These are phyloP conservation scores for Penicillium capsulatum DNA, from an alignment of 2,329 filamentous ascomycete genomes.

Conservation along the genomic window DNA sequence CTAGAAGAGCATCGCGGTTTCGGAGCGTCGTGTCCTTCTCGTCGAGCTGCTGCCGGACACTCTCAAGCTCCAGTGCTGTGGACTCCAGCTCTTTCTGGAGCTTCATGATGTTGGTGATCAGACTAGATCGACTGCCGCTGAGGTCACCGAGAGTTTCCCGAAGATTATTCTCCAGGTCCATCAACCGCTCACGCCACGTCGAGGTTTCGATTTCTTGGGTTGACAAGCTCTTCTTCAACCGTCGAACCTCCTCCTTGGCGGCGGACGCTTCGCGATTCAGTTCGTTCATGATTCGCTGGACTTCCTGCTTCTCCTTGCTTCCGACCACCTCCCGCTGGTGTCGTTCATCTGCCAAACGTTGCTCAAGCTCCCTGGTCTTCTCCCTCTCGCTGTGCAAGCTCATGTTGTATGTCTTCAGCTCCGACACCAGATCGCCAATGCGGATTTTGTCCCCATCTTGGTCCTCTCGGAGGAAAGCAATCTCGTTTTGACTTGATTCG, in stretches of 20 bases:
- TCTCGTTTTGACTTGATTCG: conserved; percentile 87
- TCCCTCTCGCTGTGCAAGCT: conserved; percentile 81
- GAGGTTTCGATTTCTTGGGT: conserved; percentile 82
- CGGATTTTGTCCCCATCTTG: conserved; percentile 97
- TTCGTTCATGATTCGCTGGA: conserved; percentile 88
- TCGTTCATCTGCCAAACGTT: conserved; percentile 72
- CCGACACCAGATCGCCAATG: conserved; percentile 87
- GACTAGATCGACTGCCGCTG: conserved; percentile 76
- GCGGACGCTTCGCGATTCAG: conserved; percentile 78
- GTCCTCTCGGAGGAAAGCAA: conserved; percentile 91
- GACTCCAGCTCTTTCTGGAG: conserved; percentile 83
- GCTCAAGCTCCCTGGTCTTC: conserved; percentile 64
- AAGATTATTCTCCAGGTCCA: conserved; percentile 85
- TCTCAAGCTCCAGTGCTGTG: conserved; percentile 76
- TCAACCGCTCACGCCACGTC: conserved; percentile 84
- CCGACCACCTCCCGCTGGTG: conserved; percentile 83
- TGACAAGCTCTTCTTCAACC: conserved; percentile 75
- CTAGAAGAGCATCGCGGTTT: conserved; percentile 80
- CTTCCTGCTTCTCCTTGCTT: conserved; percentile 86
- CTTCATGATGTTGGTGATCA: conserved; percentile 82
- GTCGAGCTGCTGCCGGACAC: conserved; percentile 68
- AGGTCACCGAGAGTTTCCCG: conserved; percentile 83
- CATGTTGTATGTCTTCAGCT: conserved; percentile 73
- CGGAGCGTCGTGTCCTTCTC: conserved; percentile 90
- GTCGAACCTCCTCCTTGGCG: conserved; percentile 80